A percentile compares a stretch with the other conserved stretches of the same genome.
These are phyloP conservation scores for Boletellus ananas DNA, from an alignment of 768 basidiomycete species.

Conservation along the genomic window DNA sequence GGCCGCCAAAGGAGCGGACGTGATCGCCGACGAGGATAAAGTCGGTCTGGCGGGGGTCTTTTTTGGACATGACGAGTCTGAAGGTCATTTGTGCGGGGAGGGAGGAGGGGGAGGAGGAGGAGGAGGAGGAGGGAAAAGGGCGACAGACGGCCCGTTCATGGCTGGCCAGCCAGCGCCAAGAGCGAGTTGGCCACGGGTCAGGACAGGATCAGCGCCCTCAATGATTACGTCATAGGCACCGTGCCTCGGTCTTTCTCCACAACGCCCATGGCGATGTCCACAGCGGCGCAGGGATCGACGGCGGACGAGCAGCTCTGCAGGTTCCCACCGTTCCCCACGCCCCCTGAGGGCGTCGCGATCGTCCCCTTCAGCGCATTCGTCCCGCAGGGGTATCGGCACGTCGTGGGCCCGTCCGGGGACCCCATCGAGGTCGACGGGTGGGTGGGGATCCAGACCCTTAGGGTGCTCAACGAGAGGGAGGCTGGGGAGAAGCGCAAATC, in stretches of 20 bases:
- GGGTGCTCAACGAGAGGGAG: slow-evolving; percentile 25
- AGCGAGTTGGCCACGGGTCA: not conserved
- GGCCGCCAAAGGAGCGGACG: not conserved
- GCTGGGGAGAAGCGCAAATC: slow-evolving; percentile 13
- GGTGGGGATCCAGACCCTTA: slow-evolving; percentile 23
- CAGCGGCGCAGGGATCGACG: not conserved
- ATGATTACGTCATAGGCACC: slow-evolving; percentile 10
- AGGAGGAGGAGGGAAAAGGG: not conserved
- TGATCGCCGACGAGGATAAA: slow-evolving; percentile 14
- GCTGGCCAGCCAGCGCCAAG: not conserved
- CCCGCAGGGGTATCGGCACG: slow-evolving; percentile 20
- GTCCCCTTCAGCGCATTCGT: slow-evolving; percentile 42
- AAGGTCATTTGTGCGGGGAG: slow-evolving; percentile 14
- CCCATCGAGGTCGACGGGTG: slow-evolving; percentile 26
- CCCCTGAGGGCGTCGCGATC: slow-evolving; percentile 39
- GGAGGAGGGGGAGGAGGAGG: not conserved
- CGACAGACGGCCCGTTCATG: not conserved
- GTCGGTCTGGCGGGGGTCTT: slow-evolving; percentile 25
- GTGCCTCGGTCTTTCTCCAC: not conserved
- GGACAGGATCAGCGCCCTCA: not conserved
- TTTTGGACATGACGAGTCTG: slow-evolving; percentile 19
- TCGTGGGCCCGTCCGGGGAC: slow-evolving; percentile 6
- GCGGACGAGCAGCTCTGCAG: not conserved
- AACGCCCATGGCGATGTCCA: not conserved
- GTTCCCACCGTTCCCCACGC: slow-evolving; percentile 49